phyloP scores from a whole-genome alignment of 495 filamentous ascomycete species.

The Astrothelium subdiscretum region DNA sequence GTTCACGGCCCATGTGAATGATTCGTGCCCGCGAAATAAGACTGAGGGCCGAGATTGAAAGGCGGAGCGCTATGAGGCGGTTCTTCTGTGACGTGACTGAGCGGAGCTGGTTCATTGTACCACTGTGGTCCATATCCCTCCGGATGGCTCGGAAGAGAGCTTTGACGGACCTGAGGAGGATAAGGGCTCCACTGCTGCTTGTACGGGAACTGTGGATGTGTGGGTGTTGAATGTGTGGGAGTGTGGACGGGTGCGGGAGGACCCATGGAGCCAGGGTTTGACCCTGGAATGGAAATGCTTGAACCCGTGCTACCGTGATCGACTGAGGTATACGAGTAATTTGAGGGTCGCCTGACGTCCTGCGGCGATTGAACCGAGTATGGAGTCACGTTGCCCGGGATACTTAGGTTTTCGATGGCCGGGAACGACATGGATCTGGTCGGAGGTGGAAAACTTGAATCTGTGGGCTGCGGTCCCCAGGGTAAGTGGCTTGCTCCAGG shows the following conservation, averaged over 20 bases:
- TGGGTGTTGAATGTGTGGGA: neutral
- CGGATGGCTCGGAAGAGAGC: neutral
- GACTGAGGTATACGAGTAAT: neutral
- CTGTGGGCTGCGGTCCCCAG: neutral
- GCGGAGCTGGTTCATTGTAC: neutral
- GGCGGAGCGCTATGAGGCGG: neutral
- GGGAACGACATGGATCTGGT: neutral
- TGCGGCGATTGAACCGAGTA: neutral
- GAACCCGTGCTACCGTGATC: neutral
- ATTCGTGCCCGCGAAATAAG: neutral
- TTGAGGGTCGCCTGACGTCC: neutral
- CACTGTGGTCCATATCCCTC: neutral
- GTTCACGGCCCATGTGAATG: neutral
- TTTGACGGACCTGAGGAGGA: neutral
- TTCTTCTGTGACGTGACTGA: neutral
- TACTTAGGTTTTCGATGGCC: neutral
- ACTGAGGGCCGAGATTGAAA: neutral
- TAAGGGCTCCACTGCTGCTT: slow-evolving; percentile 1
- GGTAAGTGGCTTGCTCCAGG: neutral
- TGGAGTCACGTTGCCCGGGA: neutral
- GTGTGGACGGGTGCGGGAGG: neutral
- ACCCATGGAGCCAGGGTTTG: neutral
- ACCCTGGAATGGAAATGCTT: neutral
- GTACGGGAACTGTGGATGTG: neutral
- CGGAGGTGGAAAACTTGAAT: neutral